Percentiles rank a stretch among this genome's conserved stretches.
Evolutionary conservation across 2,329 filamentous ascomycete genomes (phyloP).

Genomic region (Fusarium setosum): DNA sequence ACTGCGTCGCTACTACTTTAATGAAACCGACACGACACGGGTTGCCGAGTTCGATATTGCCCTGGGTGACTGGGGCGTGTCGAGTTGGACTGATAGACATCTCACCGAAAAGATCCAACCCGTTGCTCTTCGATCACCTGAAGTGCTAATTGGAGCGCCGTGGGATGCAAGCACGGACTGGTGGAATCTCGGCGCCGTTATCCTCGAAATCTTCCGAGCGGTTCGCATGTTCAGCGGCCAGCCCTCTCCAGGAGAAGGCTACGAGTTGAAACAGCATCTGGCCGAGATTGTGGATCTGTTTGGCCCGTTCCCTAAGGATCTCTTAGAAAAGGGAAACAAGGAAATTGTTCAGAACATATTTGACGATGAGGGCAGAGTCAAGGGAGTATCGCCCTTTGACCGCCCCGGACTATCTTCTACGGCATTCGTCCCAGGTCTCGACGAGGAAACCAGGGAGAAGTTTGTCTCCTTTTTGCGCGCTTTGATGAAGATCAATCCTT

Average conservation of each 20-base stretch:
- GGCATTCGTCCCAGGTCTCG: slow-evolving; percentile 11
- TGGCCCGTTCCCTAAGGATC: slow-evolving; percentile 23
- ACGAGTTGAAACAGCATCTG: slow-evolving; percentile 23
- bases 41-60: slow-evolving; percentile 20
- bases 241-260: slow-evolving; percentile 1
- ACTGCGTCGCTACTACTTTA: slow-evolving; percentile 26
- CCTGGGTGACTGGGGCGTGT: slow-evolving; percentile 34
- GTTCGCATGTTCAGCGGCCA: slow-evolving; percentile 27
- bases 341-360: slow-evolving; percentile 16
- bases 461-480: slow-evolving; percentile 21
- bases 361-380: slow-evolving; percentile 12
- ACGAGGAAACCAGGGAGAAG: slow-evolving; percentile 9
- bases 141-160: slow-evolving; percentile 36
- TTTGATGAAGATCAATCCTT: slow-evolving; percentile 31
- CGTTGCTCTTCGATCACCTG: slow-evolving; percentile 34
- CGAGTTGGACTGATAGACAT: slow-evolving; percentile 34
- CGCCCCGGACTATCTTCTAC: slow-evolving; percentile 10
- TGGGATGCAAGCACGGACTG: slow-evolving; percentile 34
- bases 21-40: neutral
- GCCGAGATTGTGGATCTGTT: slow-evolving; percentile 29
- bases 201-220: slow-evolving; percentile 25
- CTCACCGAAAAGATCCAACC: slow-evolving; percentile 38
- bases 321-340: slow-evolving; percentile 23
- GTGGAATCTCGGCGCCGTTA: slow-evolving; percentile 38
- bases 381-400: neutral